Evolutionary conservation across 192 early-diverging fungal genomes (phyloP).

Genomic region (Endogone sp.): DNA sequence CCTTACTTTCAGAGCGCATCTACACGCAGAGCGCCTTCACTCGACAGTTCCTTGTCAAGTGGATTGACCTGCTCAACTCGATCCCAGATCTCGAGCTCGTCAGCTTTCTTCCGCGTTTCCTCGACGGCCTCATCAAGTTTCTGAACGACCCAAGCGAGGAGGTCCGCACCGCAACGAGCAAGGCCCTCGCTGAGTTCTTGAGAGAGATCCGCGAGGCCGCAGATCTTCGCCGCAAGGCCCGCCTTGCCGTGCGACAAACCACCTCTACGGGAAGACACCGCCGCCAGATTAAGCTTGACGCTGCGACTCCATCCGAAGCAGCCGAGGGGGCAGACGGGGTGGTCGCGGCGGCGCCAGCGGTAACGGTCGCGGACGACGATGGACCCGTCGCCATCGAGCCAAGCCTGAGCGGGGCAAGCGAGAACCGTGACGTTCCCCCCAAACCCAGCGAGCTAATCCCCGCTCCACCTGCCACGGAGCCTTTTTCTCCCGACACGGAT

Average conservation of each 20-base stretch:
- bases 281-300: too few species aligned
- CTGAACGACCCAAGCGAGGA: conserved; percentile 89
- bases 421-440: too few species aligned
- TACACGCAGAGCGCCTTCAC: conserved; percentile 86
- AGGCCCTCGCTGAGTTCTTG: conserved; percentile 85
- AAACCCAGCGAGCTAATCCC: neutral
- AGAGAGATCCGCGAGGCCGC: conserved; percentile 79
- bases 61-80: conserved; percentile 88
- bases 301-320: too few species aligned
- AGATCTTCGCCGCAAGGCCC: neutral
- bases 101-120: conserved; percentile 86
- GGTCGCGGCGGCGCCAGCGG: too few species aligned
- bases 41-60: conserved; percentile 90
- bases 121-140: conserved; percentile 88
- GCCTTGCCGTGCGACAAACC: neutral
- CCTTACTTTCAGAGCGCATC: conserved; percentile 88
- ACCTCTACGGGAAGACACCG: too few species aligned
- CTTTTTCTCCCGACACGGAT: neutral
- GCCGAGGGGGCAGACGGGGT: too few species aligned
- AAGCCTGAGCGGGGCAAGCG: neutral
- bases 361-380: too few species aligned
- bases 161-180: conserved; percentile 78
- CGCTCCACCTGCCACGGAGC: neutral
- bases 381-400: neutral
- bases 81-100: conserved; percentile 95